phyloP scores from a whole-genome alignment of 352 stramenopile species.

The Pythium folliculosum region DNA sequence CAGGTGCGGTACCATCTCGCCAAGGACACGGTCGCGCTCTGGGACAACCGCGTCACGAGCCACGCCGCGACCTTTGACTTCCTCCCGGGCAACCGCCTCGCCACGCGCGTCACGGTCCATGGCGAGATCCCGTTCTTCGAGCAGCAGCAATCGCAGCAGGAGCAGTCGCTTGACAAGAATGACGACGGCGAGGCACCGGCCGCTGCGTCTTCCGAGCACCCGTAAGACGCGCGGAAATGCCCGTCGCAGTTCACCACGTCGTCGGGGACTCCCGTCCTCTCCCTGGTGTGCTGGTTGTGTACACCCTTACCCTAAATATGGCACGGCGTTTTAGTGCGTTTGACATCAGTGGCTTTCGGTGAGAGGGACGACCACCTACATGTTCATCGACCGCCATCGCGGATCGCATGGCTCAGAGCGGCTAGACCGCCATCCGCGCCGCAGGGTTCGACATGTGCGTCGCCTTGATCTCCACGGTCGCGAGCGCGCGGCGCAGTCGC shows the following conservation, averaged over 20 bases:
- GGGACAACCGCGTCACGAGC: conserved; percentile 38
- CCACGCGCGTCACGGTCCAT: conserved; percentile 35
- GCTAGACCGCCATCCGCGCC: no score
- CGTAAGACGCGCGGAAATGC: neutral
- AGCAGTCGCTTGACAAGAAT: neutral
- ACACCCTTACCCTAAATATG: no score
- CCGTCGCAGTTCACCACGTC: no score
- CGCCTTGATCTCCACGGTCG: no score
- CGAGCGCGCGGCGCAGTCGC: no score
- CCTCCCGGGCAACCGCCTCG: conserved; percentile 39
- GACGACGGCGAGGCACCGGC: neutral
- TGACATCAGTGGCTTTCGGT: no score
- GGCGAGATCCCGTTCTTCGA: conserved; percentile 37
- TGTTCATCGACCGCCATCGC: neutral
- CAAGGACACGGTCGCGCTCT: conserved; percentile 37
- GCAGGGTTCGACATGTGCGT: no score
- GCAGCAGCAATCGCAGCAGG: neutral
- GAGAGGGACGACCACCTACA: no score
- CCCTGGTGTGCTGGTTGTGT: no score
- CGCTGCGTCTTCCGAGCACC: neutral
- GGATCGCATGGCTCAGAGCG: no score
- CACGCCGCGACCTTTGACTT: conserved; percentile 45
- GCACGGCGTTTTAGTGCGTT: no score
- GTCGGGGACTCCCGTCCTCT: no score
- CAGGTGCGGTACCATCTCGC: conserved; percentile 39